Percentiles rank a stretch among this genome's conserved stretches.
Evolutionary conservation across 2,329 filamentous ascomycete species (phyloP).

Genomic region (Aureobasidium sp.): DNA sequence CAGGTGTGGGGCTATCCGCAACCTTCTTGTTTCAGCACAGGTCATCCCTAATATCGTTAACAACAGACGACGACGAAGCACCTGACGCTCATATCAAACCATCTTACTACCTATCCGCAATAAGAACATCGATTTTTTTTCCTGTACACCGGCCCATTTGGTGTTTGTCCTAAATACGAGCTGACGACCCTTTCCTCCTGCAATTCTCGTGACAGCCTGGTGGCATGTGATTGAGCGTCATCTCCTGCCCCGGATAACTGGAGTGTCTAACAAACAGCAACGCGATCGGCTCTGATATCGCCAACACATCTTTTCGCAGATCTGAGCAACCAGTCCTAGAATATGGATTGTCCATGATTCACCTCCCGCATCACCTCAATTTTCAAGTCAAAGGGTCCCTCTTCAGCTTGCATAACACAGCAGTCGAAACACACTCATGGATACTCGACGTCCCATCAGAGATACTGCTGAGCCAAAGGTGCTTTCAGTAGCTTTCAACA

Average conservation of each 20-base stretch:
- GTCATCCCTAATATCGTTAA: background rate
- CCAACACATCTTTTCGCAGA: background rate
- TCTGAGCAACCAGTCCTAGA: background rate
- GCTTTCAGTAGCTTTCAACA: constrained; percentile 79
- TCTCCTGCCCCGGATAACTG: background rate
- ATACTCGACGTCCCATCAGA: constrained; percentile 81
- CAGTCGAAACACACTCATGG: constrained; percentile 54
- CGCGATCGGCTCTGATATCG: background rate
- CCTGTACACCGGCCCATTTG: background rate
- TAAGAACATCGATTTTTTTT: background rate
- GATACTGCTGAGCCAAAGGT: constrained; percentile 66
- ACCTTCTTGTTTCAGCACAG: constrained; percentile 11
- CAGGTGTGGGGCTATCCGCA: constrained; percentile 9
- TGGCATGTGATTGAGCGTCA: constrained; percentile 8
- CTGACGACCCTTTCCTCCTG: background rate
- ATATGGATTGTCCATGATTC: background rate
- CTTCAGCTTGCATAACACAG: background rate
- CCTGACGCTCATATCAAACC: background rate
- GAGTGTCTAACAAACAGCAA: background rate
- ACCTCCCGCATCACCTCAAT: background rate
- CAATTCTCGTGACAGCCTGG: background rate
- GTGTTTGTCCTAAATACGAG: background rate
- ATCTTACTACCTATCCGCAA: background rate
- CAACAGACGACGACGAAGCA: background rate
- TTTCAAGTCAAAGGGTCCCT: background rate